phyloP scores from a whole-genome alignment of 169 alveolate species.

The Babesia sp. region DNA sequence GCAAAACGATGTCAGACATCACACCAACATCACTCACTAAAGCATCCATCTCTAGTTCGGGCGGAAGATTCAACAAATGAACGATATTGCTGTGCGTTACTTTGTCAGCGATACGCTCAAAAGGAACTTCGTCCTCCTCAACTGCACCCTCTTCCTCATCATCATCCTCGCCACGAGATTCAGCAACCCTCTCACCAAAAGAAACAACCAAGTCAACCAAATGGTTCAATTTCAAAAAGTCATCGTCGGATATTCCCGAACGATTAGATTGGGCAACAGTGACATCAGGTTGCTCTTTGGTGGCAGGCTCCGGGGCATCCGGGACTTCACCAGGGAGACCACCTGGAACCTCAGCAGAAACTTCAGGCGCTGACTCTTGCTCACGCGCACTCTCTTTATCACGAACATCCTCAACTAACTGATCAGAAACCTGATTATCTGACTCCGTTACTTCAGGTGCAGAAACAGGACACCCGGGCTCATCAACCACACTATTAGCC shows the following conservation, averaged over 20 bases:
- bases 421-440: no score
- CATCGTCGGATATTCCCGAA: slow-evolving; percentile 1
- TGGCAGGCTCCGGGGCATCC: background rate
- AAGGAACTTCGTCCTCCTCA: slow-evolving; percentile 67
- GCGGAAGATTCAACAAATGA: slow-evolving; percentile 59
- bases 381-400: background rate
- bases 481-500: no score
- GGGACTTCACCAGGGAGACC: background rate
- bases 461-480: no score
- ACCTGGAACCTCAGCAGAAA: background rate
- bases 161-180: slow-evolving; percentile 4
- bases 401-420: no score
- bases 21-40: background rate
- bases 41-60: slow-evolving; percentile 47
- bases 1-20: slow-evolving; percentile 8
- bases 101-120: slow-evolving; percentile 39
- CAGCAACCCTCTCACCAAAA: slow-evolving; percentile 5
- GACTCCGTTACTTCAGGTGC: background rate
- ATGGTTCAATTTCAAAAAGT: background rate
- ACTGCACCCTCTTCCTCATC: slow-evolving; percentile 66
- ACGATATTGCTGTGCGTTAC: slow-evolving; percentile 13
- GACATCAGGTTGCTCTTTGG: background rate
- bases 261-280: background rate
- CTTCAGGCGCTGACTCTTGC: background rate
- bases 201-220: slow-evolving; percentile 22